Base-by-base conservation (phyloP, 371 early-diverging fungal species). In the Mycotypha africana region DNA sequence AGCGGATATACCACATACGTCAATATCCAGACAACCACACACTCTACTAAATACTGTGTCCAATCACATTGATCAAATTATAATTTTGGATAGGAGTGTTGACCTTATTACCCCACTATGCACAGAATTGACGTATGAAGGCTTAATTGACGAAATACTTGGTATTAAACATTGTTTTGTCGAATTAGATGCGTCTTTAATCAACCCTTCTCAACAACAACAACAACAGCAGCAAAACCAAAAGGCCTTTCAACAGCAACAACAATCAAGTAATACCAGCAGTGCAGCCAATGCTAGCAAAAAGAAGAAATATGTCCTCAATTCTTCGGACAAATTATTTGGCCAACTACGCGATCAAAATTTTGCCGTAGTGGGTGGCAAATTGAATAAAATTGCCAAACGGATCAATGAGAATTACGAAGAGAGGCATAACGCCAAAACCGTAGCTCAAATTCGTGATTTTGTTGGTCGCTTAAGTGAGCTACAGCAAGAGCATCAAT, bases 101-200 rank as follows among this genome's bases (percentile, higher is more conserved):
- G 98, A 97, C 62, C 58, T 94, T 33, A 72, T 91, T 15, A 94
- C 94, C 2, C 95, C 95, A 3, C 63, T 97, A 34, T 85, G 92
- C 56, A 95, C 93, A 0, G 92, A 92, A 58, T 64, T 95, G 42
- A 95, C 98, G 0, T 97, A 96, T 64, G 91, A 93, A 64, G 95
- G 95, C 2, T 69, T 95, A 19, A 79, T 97, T 45, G 93, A 95
- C 59, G 89, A 89, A 54, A 76, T 76, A 5, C 83, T 81, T 47
- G 81, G 81, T 2, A 85, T 91, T 40, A 67, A 67, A 39, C 70
- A 82, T 45, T 73, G 82, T 71, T 74, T 80, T 47, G 80, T 85
- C n/a, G 79, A 82, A 42, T 62, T 84, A 20, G 82, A 82, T 58
- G 66, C 76, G 26, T 28, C 58, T 1, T 47, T 75, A 8, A 64